Evolutionary conservation across 78 protist genomes (phyloP).

Genomic region (Salpingoeca rosetta): DNA sequence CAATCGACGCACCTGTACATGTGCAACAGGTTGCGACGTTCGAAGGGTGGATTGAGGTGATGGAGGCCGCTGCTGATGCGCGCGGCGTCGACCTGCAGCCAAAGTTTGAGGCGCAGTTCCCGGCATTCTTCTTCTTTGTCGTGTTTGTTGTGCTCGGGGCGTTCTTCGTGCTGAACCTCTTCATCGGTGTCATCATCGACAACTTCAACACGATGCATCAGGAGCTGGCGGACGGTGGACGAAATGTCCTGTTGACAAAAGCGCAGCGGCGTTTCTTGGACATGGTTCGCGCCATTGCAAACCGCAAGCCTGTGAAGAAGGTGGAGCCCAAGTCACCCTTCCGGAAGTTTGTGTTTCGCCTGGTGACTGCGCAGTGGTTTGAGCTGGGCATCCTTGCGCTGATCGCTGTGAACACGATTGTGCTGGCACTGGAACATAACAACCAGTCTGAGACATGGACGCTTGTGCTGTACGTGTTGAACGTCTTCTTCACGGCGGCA

Average conservation of each 20-base stretch:
- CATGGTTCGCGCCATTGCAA: neutral
- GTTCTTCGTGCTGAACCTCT: conserved; percentile 26
- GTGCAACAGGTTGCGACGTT: neutral
- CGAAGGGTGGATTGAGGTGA: conserved; percentile 17
- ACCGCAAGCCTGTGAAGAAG: too few relatives aligned
- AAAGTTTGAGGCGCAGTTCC: neutral
- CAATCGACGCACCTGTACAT: too few relatives aligned
- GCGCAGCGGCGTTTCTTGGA: neutral
- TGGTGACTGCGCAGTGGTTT: neutral
- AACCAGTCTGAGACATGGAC: neutral
- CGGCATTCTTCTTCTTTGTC: conserved; percentile 11
- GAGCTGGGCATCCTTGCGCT: neutral
- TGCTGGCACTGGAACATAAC: conserved; percentile 15
- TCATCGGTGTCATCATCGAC: conserved; percentile 19
- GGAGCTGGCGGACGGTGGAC: neutral
- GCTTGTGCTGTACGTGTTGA: neutral
- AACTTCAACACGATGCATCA: neutral
- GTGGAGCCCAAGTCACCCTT: neutral
- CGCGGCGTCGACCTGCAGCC: conserved; percentile 16
- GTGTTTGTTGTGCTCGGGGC: conserved; percentile 20
- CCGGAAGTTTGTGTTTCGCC: neutral
- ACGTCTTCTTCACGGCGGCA: neutral
- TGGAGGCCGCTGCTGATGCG: conserved; percentile 15
- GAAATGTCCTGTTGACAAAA: neutral
- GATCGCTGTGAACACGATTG: conserved; percentile 13